Evolutionary conservation across 2,329 filamentous ascomycete species (phyloP).

Genomic region (Colletotrichum falcatum): DNA sequence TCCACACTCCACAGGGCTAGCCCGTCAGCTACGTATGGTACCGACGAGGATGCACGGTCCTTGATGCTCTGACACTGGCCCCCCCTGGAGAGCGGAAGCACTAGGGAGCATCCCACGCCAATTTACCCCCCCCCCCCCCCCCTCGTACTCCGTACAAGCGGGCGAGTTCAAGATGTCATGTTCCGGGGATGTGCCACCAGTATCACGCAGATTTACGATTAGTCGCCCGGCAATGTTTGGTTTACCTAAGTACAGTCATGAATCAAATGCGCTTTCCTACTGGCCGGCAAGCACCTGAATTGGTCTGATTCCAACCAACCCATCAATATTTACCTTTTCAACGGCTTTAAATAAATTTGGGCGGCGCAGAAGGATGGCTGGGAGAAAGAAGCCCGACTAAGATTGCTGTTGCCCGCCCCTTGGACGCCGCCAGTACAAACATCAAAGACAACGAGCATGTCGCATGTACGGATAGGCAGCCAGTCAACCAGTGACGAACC

Average conservation of each 20-base stretch:
- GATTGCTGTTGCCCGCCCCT: constrained; percentile 21
- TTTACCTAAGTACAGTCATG: neutral
- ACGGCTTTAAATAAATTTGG: constrained; percentile 27
- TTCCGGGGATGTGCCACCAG: neutral
- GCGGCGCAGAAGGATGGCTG: constrained; percentile 28
- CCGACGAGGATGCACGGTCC: constrained; percentile 8
- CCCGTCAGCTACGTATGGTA: neutral
- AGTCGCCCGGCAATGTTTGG: neutral
- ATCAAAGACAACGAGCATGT: constrained; percentile 19
- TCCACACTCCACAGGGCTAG: neutral
- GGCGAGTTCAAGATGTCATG: neutral
- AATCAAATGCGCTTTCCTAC: neutral
- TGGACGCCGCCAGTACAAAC: neutral
- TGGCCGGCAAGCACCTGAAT: constrained; percentile 10
- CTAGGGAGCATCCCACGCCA: constrained; percentile 22
- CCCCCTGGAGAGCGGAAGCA: neutral
- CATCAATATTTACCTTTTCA: neutral
- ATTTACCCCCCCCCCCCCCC: no score
- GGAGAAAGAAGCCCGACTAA: constrained; percentile 19
- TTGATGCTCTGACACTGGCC: constrained; percentile 30
- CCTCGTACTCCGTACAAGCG: no score
- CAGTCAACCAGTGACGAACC: constrained; percentile 6
- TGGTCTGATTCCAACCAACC: constrained; percentile 13
- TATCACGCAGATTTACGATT: neutral
- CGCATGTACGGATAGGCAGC: constrained; percentile 22